Base-by-base conservation (phyloP, 1,139 yeast species). In the Hanseniaspora gamundiae region DNA sequence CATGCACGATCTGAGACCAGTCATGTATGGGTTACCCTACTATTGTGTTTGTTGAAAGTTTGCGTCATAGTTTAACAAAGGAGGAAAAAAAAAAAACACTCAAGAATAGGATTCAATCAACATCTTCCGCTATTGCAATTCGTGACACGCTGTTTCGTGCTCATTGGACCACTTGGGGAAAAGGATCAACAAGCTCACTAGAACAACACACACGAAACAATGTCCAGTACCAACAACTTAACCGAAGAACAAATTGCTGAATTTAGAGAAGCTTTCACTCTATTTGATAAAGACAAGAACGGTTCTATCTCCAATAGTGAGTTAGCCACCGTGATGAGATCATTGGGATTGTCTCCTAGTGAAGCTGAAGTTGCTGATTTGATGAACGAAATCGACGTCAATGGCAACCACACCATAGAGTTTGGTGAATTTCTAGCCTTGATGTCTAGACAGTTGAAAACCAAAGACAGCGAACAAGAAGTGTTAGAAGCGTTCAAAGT, bases 401-500 rank as follows among this genome's bases (percentile, higher is more conserved):
- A 91, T 67, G 88, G 91, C 54, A 94, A 88, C 66, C 95, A 95
- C 39, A 79, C 86, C 53, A 87, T 91, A 58, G 97, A 88, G 64
- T 88, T 88, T 69, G 82, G 88, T 54, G 91, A 82, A 64, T 73
- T 73, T 49, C 62, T 73, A 47, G 74, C 77, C n/a, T 65, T 73
- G 59, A 73, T 73, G 78, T 95, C 96, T 28, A 81, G 98, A 68
- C 94, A 91, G 62, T 81, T 91, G 79, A 84, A 83, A 68, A 95
- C 91, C 58, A 86, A 94, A 49, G 98, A 91, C 64, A 80, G 93
- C 29, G 97, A 91, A 65, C 97, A 94, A 54, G 98, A 91, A 65
- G 80, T 91, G 55, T 78, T 93, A 52, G 98, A 91, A 68, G 98
- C 98, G 14, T 91, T 91, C 73, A 88, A 88, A 67, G 98, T 91